These are phyloP conservation scores for Phytophthora podocarpi DNA, from an alignment of 352 stramenopile genomes.

Conservation along the genomic window DNA sequence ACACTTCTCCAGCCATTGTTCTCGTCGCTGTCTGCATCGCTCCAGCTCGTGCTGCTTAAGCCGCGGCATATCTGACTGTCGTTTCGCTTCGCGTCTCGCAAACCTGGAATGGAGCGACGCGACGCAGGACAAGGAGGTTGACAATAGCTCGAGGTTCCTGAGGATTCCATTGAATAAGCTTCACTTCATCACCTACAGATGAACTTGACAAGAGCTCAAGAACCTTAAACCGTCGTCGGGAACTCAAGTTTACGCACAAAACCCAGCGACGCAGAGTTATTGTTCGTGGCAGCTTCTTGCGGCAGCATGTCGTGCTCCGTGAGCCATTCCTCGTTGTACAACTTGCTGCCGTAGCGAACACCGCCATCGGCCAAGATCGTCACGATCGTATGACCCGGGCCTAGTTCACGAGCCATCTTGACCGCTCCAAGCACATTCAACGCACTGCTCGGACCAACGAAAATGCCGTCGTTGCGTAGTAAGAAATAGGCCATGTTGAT, in stretches of 20 bases:
- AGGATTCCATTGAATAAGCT: neutral
- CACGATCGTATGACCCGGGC: conserved; percentile 71
- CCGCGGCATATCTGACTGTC: conserved; percentile 20
- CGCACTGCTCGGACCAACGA: conserved; percentile 88
- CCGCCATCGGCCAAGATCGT: conserved; percentile 86
- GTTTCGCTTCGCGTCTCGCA: neutral
- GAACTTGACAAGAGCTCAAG: neutral
- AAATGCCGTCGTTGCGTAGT: conserved; percentile 91
- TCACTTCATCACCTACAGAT: neutral
- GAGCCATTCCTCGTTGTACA: conserved; percentile 83
- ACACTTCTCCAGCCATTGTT: conserved; percentile 35
- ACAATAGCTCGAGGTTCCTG: too few species aligned
- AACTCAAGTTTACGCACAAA: conserved; percentile 41
- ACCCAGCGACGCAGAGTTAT: conserved; percentile 30
- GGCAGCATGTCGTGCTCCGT: conserved; percentile 56
- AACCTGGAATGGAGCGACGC: neutral
- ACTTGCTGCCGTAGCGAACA: conserved; percentile 81
- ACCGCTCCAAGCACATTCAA: conserved; percentile 82
- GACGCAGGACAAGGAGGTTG: too few species aligned
- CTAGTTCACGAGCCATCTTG: conserved; percentile 78
- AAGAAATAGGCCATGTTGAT: conserved; percentile 94
- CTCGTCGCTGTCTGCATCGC: conserved; percentile 18
- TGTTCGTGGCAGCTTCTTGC: conserved; percentile 8
- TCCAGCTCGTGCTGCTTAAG: conserved; percentile 22
- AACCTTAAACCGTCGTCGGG: conserved; percentile 3